Percentiles rank a stretch among this genome's conserved stretches.
Evolutionary conservation across 352 stramenopile genomes (phyloP).

Genomic region (Globisporangium paroecandrum): DNA sequence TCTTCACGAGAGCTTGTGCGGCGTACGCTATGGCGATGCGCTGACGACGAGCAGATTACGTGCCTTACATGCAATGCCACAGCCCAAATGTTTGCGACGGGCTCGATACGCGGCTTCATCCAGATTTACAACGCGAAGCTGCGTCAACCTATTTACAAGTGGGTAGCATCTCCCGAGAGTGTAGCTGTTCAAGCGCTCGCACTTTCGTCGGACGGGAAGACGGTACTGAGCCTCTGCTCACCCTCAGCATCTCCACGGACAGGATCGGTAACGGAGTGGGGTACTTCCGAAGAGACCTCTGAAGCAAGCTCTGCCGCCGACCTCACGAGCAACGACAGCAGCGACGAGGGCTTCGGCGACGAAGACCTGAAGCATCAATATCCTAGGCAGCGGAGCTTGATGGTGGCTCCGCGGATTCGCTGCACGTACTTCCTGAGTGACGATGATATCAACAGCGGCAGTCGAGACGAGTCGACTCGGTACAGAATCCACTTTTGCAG

Average conservation of each 20-base stretch:
- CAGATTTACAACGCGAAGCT: slow-evolving; percentile 14
- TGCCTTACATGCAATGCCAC: slow-evolving; percentile 7
- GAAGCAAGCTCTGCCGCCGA: slow-evolving; percentile 1
- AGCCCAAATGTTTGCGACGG: slow-evolving; percentile 10
- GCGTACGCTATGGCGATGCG: slow-evolving; percentile 4
- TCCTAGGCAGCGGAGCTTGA: neutral
- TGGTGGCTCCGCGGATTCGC: neutral
- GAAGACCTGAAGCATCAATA: neutral
- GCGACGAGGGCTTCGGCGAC: slow-evolving; percentile 1
- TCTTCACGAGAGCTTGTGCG: neutral
- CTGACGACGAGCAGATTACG: slow-evolving; percentile 3
- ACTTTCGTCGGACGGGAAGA: slow-evolving; percentile 7
- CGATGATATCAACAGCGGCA: neutral
- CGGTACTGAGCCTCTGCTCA: slow-evolving; percentile 8
- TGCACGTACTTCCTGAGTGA: slow-evolving; percentile 5
- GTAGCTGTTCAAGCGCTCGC: slow-evolving; percentile 10
- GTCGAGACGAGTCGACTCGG: neutral
- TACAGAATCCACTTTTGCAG: slow-evolving; percentile 13
- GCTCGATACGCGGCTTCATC: slow-evolving; percentile 1
- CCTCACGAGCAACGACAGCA: slow-evolving; percentile 14
- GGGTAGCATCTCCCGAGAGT: neutral
- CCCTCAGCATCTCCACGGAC: neutral
- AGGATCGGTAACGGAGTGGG: slow-evolving; percentile 13
- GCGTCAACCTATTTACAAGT: slow-evolving; percentile 12
- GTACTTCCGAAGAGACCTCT: slow-evolving; percentile 6